Evolutionary conservation across 2,329 filamentous ascomycete species (phyloP), one percentile per base, ranked within the genome.

Genomic region (Monosporascus ibericus): DNA sequence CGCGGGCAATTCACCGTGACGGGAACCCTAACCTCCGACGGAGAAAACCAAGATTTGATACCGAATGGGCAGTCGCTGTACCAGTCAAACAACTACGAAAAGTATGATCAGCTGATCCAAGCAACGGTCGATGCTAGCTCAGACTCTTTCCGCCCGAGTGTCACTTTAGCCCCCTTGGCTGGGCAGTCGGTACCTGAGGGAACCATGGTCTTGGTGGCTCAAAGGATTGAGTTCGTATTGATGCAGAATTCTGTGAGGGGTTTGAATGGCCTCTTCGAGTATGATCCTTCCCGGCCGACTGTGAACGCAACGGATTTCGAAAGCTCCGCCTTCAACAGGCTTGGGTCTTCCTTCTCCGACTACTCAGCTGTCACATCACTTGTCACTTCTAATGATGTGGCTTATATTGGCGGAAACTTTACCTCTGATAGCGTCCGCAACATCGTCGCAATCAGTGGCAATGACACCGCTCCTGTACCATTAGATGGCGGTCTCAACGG

Each of bases 61-160:
- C 81, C 27, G 82, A 46, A 46, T 46, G 42, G 24, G 22, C 42
- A 77, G 1, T 78, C 81, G 0, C 73, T 96, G 7, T 95, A 81
- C 66, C 94, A 99, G 70, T 96, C 92, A 18, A 99, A 99, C 72
- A 81, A 95, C 67, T 95, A 86, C 68, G 92, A 97, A 75, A 99
- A 99, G 70, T 97, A 95, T 65, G 94, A 99, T 66, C 85, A 89
- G 60, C 85, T 99, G 53, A 96, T 91, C 71, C 87, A 86, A 59
- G 94, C 92, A 47, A 84, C 84, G 59, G 84, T 99, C 50, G 90
- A 97, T 65, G 85, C 85, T 50, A 84, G 81, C 50, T 86, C 82
- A 9, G 75, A 74, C 56, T 80, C 79, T 20, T 96, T 96, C 75
- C 85, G 85, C 42, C 90, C 92, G 15, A 82, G 82, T 5, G 84